These are phyloP conservation scores for Claviceps africana DNA, from an alignment of 2,329 filamentous ascomycete genomes.

Conservation along the genomic window DNA sequence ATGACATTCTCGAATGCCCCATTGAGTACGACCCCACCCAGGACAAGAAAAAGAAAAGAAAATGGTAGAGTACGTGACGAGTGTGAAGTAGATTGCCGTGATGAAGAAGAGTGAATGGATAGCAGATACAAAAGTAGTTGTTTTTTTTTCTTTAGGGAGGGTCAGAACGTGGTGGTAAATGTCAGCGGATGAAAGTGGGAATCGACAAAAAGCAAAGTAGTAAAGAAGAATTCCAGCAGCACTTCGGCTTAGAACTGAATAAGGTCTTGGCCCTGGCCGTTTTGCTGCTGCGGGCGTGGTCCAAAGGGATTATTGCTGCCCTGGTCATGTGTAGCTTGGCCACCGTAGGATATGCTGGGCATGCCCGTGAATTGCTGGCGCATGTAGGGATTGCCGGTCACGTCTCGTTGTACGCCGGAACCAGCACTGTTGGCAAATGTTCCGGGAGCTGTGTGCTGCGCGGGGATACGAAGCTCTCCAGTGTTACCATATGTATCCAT, in stretches of 20 bases:
- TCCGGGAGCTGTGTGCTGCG: constrained; percentile 90
- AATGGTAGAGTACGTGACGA: background rate
- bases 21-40: background rate
- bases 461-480: constrained; percentile 87
- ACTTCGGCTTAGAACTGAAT: constrained; percentile 42
- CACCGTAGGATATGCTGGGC: constrained; percentile 43
- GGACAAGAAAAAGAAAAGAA: background rate
- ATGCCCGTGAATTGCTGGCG: constrained; percentile 71
- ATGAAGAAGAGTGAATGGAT: background rate
- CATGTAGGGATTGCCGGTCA: constrained; percentile 81
- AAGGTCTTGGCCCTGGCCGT: constrained; percentile 40
- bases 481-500: constrained; percentile 96
- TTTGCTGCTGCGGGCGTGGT: constrained; percentile 32
- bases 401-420: constrained; percentile 57
- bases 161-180: background rate
- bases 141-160: background rate
- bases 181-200: background rate
- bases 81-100: background rate
- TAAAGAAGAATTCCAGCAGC: background rate
- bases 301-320: constrained; percentile 45
- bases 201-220: background rate
- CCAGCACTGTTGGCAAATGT: constrained; percentile 95
- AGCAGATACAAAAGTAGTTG: background rate
- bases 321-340: constrained; percentile 38
- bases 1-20: background rate